A percentile compares a stretch with the other conserved stretches of the same genome.
Conservation (phyloP, 331 rosid species). For the Ulmus americana region DNA sequence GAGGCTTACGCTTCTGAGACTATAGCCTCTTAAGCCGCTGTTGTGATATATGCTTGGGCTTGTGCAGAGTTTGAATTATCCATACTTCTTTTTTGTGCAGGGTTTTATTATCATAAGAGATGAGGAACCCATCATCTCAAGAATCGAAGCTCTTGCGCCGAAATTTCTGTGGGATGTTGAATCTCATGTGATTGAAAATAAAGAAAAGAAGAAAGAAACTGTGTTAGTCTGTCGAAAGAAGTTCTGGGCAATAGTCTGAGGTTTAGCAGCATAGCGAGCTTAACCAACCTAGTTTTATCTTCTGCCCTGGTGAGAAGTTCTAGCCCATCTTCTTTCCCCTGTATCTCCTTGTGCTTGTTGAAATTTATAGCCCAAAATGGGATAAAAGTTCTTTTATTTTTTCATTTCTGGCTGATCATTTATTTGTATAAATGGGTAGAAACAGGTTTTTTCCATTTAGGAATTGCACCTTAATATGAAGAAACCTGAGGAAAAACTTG, state of each 20-base stretch:
- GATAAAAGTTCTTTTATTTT: neutral
- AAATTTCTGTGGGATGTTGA: conserved; percentile 72
- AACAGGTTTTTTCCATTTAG: neutral
- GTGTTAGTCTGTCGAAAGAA: conserved; percentile 76
- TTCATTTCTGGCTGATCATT: neutral
- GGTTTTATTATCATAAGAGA: conserved; percentile 79
- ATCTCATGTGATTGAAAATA: conserved; percentile 49
- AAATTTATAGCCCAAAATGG: neutral
- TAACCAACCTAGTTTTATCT: neutral
- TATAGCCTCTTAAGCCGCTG: too few species aligned
- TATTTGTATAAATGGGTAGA: neutral
- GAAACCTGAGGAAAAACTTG: too few species aligned
- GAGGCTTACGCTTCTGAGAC: too few species aligned
- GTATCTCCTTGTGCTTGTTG: neutral
- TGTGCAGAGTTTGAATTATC: too few species aligned
- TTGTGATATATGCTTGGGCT: too few species aligned
- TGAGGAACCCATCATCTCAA: conserved; percentile 42
- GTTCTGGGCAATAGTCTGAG: conserved; percentile 75
- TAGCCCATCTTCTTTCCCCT: conserved; percentile 4
- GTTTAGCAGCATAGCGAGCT: neutral
- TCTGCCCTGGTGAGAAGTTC: conserved; percentile 6
- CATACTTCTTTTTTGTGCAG: conserved; percentile 23
- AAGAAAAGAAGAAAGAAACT: conserved; percentile 58
- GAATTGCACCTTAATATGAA: too few species aligned
- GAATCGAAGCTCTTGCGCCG: conserved; percentile 58